A percentile compares a stretch with the other conserved stretches of the same genome.
Conservation (phyloP, 352 stramenopile genomes). For the Globisporangium megalacanthum region DNA sequence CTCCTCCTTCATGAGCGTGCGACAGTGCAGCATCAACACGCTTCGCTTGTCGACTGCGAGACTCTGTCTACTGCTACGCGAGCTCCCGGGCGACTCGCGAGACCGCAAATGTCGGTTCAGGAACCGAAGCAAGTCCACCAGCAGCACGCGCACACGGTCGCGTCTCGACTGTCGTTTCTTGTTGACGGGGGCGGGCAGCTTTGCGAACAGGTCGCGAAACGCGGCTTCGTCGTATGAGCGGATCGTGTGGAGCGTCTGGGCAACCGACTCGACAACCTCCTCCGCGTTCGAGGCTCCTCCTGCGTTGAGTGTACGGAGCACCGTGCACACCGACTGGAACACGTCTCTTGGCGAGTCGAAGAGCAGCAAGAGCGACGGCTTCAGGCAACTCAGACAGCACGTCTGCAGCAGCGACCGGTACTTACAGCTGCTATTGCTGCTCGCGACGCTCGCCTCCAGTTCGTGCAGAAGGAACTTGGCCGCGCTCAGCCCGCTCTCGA, state of each 20-base stretch:
- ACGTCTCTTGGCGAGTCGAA: constrained; percentile 51
- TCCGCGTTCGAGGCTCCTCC: neutral
- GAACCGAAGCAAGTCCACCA: constrained; percentile 36
- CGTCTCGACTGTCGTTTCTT: constrained; percentile 47
- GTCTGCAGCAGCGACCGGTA: constrained; percentile 26
- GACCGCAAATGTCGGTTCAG: constrained; percentile 23
- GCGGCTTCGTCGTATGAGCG: constrained; percentile 27
- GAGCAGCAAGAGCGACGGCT: constrained; percentile 46
- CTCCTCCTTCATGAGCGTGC: constrained; percentile 65
- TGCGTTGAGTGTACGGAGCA: neutral
- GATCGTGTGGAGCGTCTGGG: constrained; percentile 28
- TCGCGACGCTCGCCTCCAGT: constrained; percentile 16
- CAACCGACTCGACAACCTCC: constrained; percentile 25
- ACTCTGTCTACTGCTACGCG: neutral
- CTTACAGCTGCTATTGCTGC: constrained; percentile 6
- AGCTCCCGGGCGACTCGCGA: neutral
- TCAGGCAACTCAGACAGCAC: constrained; percentile 32
- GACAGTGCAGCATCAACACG: constrained; percentile 40
- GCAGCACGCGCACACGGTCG: constrained; percentile 35
- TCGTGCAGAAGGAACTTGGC: constrained; percentile 31
- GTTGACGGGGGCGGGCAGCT: constrained; percentile 19
- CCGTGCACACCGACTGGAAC: constrained; percentile 26
- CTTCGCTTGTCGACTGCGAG: constrained; percentile 22
- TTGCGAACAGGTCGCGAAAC: constrained; percentile 25
- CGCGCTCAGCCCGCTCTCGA: constrained; percentile 28